Percentiles rank a stretch among this genome's conserved stretches.
Conservation (phyloP, 805 yeast species). For the Lipomyces mesembrius region DNA sequence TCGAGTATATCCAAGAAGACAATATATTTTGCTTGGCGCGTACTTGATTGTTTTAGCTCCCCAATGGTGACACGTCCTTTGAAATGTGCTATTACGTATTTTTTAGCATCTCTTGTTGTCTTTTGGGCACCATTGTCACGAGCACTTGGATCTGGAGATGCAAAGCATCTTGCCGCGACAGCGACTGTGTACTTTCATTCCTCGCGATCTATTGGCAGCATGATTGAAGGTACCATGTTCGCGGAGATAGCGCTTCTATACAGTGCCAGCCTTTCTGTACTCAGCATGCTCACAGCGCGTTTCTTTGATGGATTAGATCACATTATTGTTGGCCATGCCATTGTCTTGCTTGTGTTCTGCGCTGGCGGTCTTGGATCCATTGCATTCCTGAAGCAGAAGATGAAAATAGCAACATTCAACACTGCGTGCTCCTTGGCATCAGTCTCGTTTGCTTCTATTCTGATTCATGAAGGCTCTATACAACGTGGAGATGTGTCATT, state of each 20-base stretch:
- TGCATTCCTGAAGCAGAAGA: slow-evolving; percentile 69
- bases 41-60: background rate
- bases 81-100: slow-evolving; percentile 73
- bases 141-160: slow-evolving; percentile 66
- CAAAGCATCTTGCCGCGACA: slow-evolving; percentile 82
- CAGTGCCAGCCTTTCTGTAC: slow-evolving; percentile 58
- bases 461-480: slow-evolving; percentile 73
- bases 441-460: slow-evolving; percentile 68
- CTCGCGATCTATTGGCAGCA: slow-evolving; percentile 74
- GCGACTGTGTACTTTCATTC: slow-evolving; percentile 89
- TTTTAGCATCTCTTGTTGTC: slow-evolving; percentile 75
- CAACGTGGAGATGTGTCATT: slow-evolving; percentile 64
- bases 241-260: slow-evolving; percentile 60
- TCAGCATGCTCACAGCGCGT: slow-evolving; percentile 59
- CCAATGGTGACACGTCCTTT: slow-evolving; percentile 40
- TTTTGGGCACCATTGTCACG: slow-evolving; percentile 53
- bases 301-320: slow-evolving; percentile 52
- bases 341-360: slow-evolving; percentile 58
- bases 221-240: slow-evolving; percentile 73
- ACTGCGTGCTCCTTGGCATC: slow-evolving; percentile 82
- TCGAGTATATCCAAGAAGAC: background rate
- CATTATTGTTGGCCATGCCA: slow-evolving; percentile 45
- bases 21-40: background rate
- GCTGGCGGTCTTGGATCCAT: slow-evolving; percentile 65
- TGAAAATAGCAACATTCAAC: slow-evolving; percentile 70